Conservation (phyloP, 1,284 basidiomycete species). For the Fomitiporia mediterranea region DNA sequence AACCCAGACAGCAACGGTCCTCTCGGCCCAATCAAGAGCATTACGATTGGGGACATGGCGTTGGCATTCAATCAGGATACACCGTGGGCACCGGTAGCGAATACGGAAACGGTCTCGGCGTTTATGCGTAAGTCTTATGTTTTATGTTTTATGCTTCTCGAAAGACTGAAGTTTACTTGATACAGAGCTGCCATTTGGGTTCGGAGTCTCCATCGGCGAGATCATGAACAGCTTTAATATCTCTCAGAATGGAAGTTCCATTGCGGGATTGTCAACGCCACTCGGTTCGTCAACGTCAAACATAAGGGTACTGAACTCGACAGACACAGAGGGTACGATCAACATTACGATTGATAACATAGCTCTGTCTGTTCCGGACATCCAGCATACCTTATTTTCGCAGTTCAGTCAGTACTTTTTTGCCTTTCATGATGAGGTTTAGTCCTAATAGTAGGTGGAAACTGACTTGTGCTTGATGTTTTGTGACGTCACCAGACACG, state of each 20-base stretch:
- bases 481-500: conserved; percentile 35
- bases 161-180: neutral
- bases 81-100: conserved; percentile 56
- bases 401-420: conserved; percentile 47
- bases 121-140: conserved; percentile 41
- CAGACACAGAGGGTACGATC: conserved; percentile 62
- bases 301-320: conserved; percentile 45
- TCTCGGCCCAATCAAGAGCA: conserved; percentile 66
- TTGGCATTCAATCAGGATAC: conserved; percentile 52
- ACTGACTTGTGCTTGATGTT: neutral
- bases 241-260: conserved; percentile 43
- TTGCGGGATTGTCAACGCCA: conserved; percentile 58
- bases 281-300: conserved; percentile 55
- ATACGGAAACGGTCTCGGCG: conserved; percentile 58
- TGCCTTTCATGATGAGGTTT: neutral
- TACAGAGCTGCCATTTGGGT: conserved; percentile 75
- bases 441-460: conserved; percentile 5
- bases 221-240: conserved; percentile 68
- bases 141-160: neutral
- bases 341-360: conserved; percentile 61
- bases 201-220: conserved; percentile 56
- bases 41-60: conserved; percentile 59
- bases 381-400: conserved; percentile 49
- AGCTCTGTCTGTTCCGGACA: conserved; percentile 45
- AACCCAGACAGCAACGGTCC: conserved; percentile 32